Evolutionary conservation across 2,329 filamentous ascomycete species (phyloP).

Genomic region (Neofusicoccum kwambonambiense): DNA sequence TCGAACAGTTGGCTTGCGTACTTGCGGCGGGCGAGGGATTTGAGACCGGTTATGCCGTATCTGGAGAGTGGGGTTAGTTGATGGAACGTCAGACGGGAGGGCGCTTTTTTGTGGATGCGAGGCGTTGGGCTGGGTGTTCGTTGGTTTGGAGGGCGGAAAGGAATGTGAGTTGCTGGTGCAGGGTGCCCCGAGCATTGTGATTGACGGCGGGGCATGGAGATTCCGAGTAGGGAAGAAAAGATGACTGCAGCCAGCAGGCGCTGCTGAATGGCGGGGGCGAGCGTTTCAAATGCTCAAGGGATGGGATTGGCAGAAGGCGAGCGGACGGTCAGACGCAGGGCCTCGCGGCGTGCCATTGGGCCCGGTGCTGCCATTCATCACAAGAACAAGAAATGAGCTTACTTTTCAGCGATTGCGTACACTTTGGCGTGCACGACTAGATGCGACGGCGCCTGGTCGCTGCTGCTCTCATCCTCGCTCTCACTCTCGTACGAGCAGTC

Average conservation of each 20-base stretch:
- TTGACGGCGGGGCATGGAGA: conserved; percentile 5
- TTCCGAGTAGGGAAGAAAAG: conserved; percentile 16
- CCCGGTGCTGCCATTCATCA: conserved; percentile 15
- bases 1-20: conserved; percentile 43
- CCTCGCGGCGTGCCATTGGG: conserved; percentile 21
- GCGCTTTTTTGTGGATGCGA: neutral
- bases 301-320: neutral
- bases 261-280: neutral
- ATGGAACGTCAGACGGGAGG: neutral
- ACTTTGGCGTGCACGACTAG: conserved; percentile 48
- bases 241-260: conserved; percentile 6
- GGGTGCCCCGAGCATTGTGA: neutral
- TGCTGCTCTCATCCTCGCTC: conserved; percentile 28
- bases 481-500: conserved; percentile 18
- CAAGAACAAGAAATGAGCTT: conserved; percentile 27
- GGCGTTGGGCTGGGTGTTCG: neutral
- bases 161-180: neutral
- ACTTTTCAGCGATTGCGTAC: conserved; percentile 52
- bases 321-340: conserved; percentile 6
- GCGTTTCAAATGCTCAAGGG: neutral
- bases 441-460: conserved; percentile 41
- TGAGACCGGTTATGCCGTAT: conserved; percentile 49
- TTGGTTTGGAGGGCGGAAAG: neutral
- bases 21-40: conserved; percentile 46
- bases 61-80: conserved; percentile 23